Evolutionary conservation across 495 filamentous ascomycete genomes (phyloP), one percentile per base, ranked within the genome.

Genomic region (Hyaloscypha hepaticicola): DNA sequence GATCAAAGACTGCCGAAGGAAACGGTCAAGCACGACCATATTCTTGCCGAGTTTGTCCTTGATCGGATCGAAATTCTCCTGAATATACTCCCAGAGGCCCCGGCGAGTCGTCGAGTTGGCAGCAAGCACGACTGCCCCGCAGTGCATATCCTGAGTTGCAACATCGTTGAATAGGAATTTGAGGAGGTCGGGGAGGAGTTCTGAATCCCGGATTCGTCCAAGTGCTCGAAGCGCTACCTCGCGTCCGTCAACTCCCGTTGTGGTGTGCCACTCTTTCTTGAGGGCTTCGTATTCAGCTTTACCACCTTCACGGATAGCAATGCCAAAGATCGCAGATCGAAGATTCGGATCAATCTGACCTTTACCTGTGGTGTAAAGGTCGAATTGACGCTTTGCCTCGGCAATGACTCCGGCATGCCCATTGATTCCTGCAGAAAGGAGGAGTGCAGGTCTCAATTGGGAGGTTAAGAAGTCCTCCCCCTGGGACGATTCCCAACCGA

Each of bases 1-100:
- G 55, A 83, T 82, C 64, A 99, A 79, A 24, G 85, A 86, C 68
- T 88, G 80, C 66, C 89, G 87, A 67, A 99, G 72, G 76, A 96
- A 95, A 24, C 93, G 86, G 76, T 97, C 93, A 57, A 96, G 78
- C 26, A 97, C 85, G 29, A 97, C 88, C 64, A 90, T 88, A 76
- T 96, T 97, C 1, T 83, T 80, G 64, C 89, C 85, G 55, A 97
- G 80, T 69, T 86, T 88, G 56, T 80, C 76, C 38, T 84, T 79
- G 21, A 96, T 80, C 48, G 77, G 76, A 11, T 79, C 77, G 90
- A 93, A 99, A 76, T 96, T 85, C 7, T 85, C 80, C 70, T 90
- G 89, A 64, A 96, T 82, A 74, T 90, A 96, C 49, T 88, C 79
- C 95, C 95, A 99, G 45, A 95, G 80, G 5, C 86, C 77, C 56